Evolutionary conservation across 23 red algal species (phyloP).

Genomic region (Porphyridium purpureum): DNA sequence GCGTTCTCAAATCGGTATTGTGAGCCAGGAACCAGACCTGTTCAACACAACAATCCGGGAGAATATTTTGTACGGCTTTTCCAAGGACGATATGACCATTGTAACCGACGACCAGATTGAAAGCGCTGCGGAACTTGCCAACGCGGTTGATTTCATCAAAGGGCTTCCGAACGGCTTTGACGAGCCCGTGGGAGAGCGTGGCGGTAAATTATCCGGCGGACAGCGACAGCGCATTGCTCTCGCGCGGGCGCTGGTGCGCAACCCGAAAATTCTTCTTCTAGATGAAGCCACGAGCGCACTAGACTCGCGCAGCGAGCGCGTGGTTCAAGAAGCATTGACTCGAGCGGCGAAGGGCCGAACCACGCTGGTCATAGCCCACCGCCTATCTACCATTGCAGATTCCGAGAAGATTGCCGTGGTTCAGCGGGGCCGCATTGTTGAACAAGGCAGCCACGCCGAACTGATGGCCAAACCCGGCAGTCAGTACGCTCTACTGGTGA

Average conservation of each 20-base stretch:
- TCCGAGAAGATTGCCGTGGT: conserved; percentile 81
- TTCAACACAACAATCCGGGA: conserved; percentile 59
- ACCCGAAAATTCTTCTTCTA: conserved; percentile 67
- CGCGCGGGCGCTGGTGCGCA: conserved; percentile 69
- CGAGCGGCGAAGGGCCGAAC: conserved; percentile 41
- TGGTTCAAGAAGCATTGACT: conserved; percentile 65
- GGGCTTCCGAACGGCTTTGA: conserved; percentile 81
- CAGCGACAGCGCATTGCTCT: conserved; percentile 85
- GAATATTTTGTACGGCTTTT: conserved; percentile 80
- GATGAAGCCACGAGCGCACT: conserved; percentile 81
- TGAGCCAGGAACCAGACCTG: conserved; percentile 79
- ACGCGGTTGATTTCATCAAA: conserved; percentile 72
- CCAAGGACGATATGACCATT: conserved; percentile 25
- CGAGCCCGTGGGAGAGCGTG: conserved; percentile 62
- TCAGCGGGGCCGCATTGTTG: conserved; percentile 57
- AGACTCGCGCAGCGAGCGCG: conserved; percentile 61
- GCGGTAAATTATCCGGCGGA: conserved; percentile 52
- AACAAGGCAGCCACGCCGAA: conserved; percentile 61
- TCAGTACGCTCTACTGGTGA: conserved; percentile 52
- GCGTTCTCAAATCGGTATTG: conserved; percentile 51
- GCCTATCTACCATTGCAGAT: conserved; percentile 70
- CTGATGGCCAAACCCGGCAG: conserved; percentile 46
- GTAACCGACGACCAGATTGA: conserved; percentile 42
- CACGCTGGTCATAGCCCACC: conserved; percentile 84
- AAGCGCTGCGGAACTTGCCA: conserved; percentile 33